Percentiles rank a stretch among this genome's conserved stretches.
These are phyloP conservation scores for Lycium ferocissimum DNA, from an alignment of 257 asterid species.

Conservation along the genomic window DNA sequence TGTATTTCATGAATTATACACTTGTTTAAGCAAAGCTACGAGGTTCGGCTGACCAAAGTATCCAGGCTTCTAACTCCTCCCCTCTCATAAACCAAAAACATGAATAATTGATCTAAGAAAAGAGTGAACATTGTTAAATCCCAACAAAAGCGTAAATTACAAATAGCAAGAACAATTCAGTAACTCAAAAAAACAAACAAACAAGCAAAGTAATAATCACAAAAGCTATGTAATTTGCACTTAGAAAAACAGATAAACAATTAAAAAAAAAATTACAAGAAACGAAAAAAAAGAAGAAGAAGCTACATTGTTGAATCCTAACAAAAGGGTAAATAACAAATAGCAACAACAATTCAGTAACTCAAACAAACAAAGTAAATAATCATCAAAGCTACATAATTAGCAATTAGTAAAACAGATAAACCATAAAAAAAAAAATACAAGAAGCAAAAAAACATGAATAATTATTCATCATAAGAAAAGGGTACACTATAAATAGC, in stretches of 20 bases:
- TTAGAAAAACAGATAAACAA: too few relatives aligned
- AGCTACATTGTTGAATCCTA: not conserved
- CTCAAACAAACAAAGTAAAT: not conserved
- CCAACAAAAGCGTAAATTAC: not conserved
- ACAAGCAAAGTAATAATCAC: too few relatives aligned
- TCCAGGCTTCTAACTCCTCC: too few relatives aligned
- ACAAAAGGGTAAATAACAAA: not conserved
- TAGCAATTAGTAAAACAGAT: not conserved
- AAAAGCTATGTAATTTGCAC: too few relatives aligned
- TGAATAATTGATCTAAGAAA: not conserved
- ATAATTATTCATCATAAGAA: not conserved
- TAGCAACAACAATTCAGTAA: slow-evolving; percentile 13
- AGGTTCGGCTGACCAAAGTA: too few relatives aligned
- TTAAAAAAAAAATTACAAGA: too few relatives aligned
- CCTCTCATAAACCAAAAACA: not conserved
- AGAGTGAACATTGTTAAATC: not conserved
- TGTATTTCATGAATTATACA: too few relatives aligned
- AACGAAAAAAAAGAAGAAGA: not conserved
- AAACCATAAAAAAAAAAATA: too few relatives aligned
- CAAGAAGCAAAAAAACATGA: not conserved
- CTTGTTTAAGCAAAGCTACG: too few relatives aligned
- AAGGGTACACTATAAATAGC: not conserved
- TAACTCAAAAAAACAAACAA: not conserved
- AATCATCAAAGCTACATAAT: not conserved
- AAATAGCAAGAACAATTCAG: slow-evolving; percentile 21